Evolutionary conservation across 257 asterid species (phyloP), one percentile per base, ranked within the genome.

Genomic region (Prunella vulgaris): DNA sequence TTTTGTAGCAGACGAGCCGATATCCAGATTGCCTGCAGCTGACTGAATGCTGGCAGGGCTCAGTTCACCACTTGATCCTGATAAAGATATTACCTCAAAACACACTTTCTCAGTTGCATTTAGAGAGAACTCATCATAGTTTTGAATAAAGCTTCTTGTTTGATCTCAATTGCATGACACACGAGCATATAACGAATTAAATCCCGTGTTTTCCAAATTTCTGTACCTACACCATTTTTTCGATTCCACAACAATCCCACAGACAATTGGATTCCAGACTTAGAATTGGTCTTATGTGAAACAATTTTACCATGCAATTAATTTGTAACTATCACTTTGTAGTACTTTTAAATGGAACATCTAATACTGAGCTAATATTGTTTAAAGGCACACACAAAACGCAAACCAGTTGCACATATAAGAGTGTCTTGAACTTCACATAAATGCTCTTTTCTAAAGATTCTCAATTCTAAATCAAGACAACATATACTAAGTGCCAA

Each of bases 11-110:
- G 89, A 84, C 9, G 80, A 82, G 64, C 86, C 80, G 5, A 32
- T 18, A 0, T 87, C 89, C 22, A 74, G 89, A 27, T 73, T 84
- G 51, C 75, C 77, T 44, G 53, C 53, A 14, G 75, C 92, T 37
- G 96, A 82, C n/a, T 79, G 92, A 76, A 77, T 76, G 82, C 92
- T 90, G 32, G 78, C 82, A 0, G 86, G 90, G 71, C 97, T 88
- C 44, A 68, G 71, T 10, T 93, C 90, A 1, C 87, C 82, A 28
- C 86, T 84, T 4, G 93, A 81, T 72, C 92, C 98, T 90, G 88
- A 64, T 52, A 54, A 15, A 25, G 2, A 62, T 40, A 74, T 48
- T 7, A 14, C 32, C 58, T 62, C 7, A 37, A 38, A 10, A 65
- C n/a, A 24, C 5, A 56, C 35, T 56, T 56, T 56, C 60, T 27